phyloP scores from a whole-genome alignment of 441 rosid genomes.

The Pelargonium cotyledonis region DNA sequence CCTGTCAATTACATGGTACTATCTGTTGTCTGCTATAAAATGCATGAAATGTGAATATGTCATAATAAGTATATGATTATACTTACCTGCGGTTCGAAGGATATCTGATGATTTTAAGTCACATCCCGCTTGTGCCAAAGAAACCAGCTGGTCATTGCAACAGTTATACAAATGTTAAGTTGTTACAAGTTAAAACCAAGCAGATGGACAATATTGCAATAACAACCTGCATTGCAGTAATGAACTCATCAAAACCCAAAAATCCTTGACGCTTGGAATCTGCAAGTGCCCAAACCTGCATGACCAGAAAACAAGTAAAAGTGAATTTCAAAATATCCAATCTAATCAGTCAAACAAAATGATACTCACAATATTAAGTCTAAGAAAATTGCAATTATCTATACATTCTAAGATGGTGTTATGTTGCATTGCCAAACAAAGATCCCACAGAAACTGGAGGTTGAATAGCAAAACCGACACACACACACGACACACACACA shows the following conservation, averaged over 20 bases:
- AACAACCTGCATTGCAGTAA: slow-evolving; percentile 73
- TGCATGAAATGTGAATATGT: too few species aligned
- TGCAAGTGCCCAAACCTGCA: slow-evolving; percentile 87
- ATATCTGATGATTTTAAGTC: slow-evolving; percentile 30
- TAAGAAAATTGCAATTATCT: not conserved
- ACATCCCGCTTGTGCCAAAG: slow-evolving; percentile 66
- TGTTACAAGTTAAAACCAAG: slow-evolving; percentile 7
- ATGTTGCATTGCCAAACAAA: not conserved
- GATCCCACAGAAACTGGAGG: too few species aligned
- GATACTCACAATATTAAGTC: not conserved
- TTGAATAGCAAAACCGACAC: too few species aligned
- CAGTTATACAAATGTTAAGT: slow-evolving; percentile 18
- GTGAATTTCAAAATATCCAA: not conserved
- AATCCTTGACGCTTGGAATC: slow-evolving; percentile 82
- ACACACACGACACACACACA: too few species aligned
- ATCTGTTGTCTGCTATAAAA: too few species aligned
- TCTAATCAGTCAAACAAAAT: slow-evolving; percentile 5
- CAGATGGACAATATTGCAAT: slow-evolving; percentile 13
- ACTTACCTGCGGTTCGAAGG: slow-evolving; percentile 36
- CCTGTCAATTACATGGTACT: too few species aligned
- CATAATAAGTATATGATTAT: slow-evolving; percentile 31
- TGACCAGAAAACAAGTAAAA: slow-evolving; percentile 10
- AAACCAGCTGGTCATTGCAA: slow-evolving; percentile 49
- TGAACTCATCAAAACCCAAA: slow-evolving; percentile 71
- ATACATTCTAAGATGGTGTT: not conserved